These are phyloP conservation scores for Leptomonas seymouri DNA, from an alignment of 208 protist species.

Conservation along the genomic window DNA sequence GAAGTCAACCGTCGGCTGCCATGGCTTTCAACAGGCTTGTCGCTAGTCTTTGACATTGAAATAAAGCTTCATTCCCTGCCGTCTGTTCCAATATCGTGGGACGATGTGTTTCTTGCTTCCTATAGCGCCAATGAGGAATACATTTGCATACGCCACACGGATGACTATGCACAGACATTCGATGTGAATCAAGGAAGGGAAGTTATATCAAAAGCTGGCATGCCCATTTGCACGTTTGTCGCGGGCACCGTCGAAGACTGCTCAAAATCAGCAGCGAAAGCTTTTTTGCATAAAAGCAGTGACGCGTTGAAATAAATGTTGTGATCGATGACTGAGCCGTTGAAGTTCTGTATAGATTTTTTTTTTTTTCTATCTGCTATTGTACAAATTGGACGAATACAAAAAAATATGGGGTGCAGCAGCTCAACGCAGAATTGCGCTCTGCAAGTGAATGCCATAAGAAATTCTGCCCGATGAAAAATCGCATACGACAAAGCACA, in stretches of 20 bases:
- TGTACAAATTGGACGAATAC: neutral
- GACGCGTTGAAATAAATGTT: neutral
- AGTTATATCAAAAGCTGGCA: conserved; percentile 13
- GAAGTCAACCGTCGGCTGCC: conserved; percentile 33
- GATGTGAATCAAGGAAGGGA: conserved; percentile 22
- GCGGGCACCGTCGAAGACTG: neutral
- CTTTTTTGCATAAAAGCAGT: conserved; percentile 2
- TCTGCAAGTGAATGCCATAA: too few species aligned
- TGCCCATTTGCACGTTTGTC: conserved; percentile 15
- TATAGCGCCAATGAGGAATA: conserved; percentile 18
- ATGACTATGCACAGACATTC: conserved; percentile 22
- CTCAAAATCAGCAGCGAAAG: conserved; percentile 2
- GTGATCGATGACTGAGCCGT: neutral
- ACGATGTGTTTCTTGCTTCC: conserved; percentile 23
- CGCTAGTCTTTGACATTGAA: conserved; percentile 18
- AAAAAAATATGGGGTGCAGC: too few species aligned
- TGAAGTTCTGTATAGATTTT: neutral
- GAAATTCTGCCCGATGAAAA: too few species aligned
- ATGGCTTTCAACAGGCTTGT: conserved; percentile 21
- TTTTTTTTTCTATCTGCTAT: conserved; percentile 3
- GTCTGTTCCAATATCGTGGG: conserved; percentile 10
- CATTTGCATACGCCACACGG: conserved; percentile 20
- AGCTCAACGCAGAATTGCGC: too few species aligned
- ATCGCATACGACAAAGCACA: too few species aligned
- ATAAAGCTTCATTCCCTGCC: conserved; percentile 37